Evolutionary conservation across 2,329 filamentous ascomycete genomes (phyloP), one percentile per base, ranked within the genome.

Genomic region (Aspergillus eucalypticola): DNA sequence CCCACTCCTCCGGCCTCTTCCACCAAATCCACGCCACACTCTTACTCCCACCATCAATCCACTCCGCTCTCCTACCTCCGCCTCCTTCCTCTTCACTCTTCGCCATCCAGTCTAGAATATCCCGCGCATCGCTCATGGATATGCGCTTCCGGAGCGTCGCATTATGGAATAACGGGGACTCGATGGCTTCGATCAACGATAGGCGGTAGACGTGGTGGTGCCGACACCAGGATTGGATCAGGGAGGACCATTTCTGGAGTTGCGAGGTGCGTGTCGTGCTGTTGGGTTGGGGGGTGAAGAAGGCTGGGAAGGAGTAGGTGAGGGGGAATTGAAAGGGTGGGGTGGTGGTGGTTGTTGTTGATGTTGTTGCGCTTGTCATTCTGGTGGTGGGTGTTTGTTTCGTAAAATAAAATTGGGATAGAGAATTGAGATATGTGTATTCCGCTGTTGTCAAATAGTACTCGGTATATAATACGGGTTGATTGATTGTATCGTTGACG

Each of bases 1-100:
- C 95, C 94, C 95, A 99, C 79, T 98, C 94, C 72, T 96, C 91
- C 0, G 90, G 89, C 69, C 86, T 90, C 64, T 86, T 85, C 94
- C 94, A 98, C 79, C 88, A 96, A 2, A 97, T 79, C 83, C 88
- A 94, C 17, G 84, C 87, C 11, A 86, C 79, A n/a, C 74, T 83
- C 42, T 81, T 82, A n/a, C 75, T 77, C 64, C 63, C 71, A 65
- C 57, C 77, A 56, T 74, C 75, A 48, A 91, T 79, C 81, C 87
- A 92, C 78, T 97, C 75, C 5, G 76, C 77, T 19, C 78, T 70
- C 60, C 76, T 73, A n/a, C 83, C 80, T 41, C 84, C 84, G 6
- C 73, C 74, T 0, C 71, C 73, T 23, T 76, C 73, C 55, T 74
- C 72, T 42, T 83, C 79, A 23, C 76, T 61, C 44, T 73, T 78